phyloP scores from a whole-genome alignment of 2,329 filamentous ascomycete species.

The Zasmidium cellare region DNA sequence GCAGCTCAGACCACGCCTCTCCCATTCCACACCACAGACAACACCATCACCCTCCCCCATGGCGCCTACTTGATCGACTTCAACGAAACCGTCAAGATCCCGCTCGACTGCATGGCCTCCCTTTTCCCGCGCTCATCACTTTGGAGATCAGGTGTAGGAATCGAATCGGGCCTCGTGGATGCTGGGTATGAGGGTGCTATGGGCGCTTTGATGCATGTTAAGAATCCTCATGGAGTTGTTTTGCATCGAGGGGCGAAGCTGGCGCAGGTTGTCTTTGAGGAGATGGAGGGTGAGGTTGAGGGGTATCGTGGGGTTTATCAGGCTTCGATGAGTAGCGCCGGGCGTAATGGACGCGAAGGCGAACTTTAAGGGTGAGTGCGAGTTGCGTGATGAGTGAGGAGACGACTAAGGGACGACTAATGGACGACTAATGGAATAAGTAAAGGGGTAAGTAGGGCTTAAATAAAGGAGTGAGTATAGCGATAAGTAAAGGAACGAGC shows the following conservation, averaged over 20 bases:
- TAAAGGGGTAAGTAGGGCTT: too few relatives aligned
- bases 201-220: slow-evolving; percentile 39
- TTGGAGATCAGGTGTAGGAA: slow-evolving; percentile 40
- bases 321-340: slow-evolving; percentile 4
- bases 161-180: slow-evolving; percentile 45
- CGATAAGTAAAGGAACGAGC: too few relatives aligned
- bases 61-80: slow-evolving; percentile 44
- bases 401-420: too few relatives aligned
- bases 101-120: slow-evolving; percentile 41
- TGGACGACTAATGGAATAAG: too few relatives aligned
- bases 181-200: slow-evolving; percentile 45
- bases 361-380: background rate
- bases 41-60: slow-evolving; percentile 1
- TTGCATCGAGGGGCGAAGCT: slow-evolving; percentile 39
- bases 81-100: slow-evolving; percentile 43
- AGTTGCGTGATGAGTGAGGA: too few relatives aligned
- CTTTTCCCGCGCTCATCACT: slow-evolving; percentile 42
- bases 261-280: slow-evolving; percentile 43
- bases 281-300: slow-evolving; percentile 39
- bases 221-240: slow-evolving; percentile 32
- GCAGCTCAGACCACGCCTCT: slow-evolving; percentile 6
- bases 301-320: slow-evolving; percentile 43
- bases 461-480: too few relatives aligned
- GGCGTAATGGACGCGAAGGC: background rate
- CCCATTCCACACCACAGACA: background rate